Base-by-base conservation (phyloP, 2,329 filamentous ascomycete genomes). In the Aspergillus pseudoviridinutans region DNA sequence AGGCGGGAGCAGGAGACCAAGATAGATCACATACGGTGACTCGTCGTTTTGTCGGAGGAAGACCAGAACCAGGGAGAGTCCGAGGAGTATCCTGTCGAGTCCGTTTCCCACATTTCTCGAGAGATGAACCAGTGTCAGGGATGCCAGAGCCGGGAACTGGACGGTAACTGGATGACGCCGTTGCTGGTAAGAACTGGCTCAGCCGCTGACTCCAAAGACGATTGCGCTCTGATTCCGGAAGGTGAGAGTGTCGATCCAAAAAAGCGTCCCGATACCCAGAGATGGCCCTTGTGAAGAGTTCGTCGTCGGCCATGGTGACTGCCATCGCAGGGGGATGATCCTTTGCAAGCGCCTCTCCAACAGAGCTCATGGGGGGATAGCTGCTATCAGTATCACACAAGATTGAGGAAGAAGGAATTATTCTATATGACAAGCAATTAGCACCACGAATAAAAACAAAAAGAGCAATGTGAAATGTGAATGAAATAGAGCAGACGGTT, bases 11-110 rank as follows among this genome's bases (percentile, higher is more conserved):
- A 74, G 71, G 70, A 67, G 68, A 72, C 72, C 67, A 71, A 71
- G 70, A 68, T 71, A 70, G 68, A 70, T 70, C 66, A 76, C 75
- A 68, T 78, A 78, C 75, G 73, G 71, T 76, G 70, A 74, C 75
- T 73, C 74, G 74, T 70, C 75, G 74, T 70, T 78, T 78, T 55
- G 72, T 69, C 67, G 66, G 68, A 53, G 68, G 74, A 61, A 69
- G 67, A 69, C 69, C 69, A 69, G 71, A 71, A 66, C 67, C 70
- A 66, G 74, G 71, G 54, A 73, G 61, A 53, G 70, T 75, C 64
- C 72, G 71, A 53, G 74, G 73, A 58, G 69, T 70, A 60, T 75
- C 72, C 70, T 74, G 73, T 71, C 76, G 71, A 67, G 67, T 62
- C 61, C 72, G 71, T 74, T 78, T 76, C 66, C 75, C 72, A 65